Percentiles rank a stretch among this genome's conserved stretches.
phyloP scores from a whole-genome alignment of 306 rosid species.

The Begonia fuchsioides region DNA sequence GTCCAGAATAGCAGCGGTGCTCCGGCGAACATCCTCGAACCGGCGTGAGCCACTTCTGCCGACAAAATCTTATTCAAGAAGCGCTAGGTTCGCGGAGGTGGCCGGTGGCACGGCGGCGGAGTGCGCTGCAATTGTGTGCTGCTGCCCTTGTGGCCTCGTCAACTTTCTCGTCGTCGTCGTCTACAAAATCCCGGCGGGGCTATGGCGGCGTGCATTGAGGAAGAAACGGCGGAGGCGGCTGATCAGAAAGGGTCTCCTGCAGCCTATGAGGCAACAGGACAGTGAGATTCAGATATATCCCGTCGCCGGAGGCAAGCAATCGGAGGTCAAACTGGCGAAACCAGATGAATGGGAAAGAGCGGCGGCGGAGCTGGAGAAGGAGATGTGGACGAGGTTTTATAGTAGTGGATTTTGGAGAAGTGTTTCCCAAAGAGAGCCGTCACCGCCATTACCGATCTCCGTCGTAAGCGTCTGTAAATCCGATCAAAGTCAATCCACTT shows the following conservation, averaged over 20 bases:
- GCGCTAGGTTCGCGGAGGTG: constrained; percentile 38
- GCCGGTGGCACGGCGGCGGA: constrained; percentile 75
- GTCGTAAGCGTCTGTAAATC: too few species aligned
- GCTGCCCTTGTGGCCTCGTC: constrained; percentile 42
- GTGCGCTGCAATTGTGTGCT: constrained; percentile 75
- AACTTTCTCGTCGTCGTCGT: constrained; percentile 38
- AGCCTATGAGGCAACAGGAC: constrained; percentile 11
- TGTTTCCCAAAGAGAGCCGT: constrained; percentile 45
- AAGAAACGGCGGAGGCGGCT: constrained; percentile 15
- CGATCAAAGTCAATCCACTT: too few species aligned
- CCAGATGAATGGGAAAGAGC: constrained; percentile 15
- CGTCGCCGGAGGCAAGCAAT: constrained; percentile 3
- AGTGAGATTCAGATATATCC: constrained; percentile 15
- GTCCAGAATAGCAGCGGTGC: not conserved
- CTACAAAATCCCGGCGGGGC: constrained; percentile 58
- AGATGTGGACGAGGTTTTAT: constrained; percentile 78
- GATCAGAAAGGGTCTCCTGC: constrained; percentile 14
- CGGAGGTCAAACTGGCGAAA: not conserved
- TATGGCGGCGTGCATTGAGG: constrained; percentile 30
- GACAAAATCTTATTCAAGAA: constrained; percentile 2
- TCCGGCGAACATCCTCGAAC: constrained; percentile 11
- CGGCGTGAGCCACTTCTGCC: constrained; percentile 26
- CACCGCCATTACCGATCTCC: not conserved
- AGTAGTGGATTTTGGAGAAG: constrained; percentile 83
- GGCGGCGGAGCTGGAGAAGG: constrained; percentile 43